Evolutionary conservation across 805 yeast genomes (phyloP).

Genomic region (Teunomyces atbi): DNA sequence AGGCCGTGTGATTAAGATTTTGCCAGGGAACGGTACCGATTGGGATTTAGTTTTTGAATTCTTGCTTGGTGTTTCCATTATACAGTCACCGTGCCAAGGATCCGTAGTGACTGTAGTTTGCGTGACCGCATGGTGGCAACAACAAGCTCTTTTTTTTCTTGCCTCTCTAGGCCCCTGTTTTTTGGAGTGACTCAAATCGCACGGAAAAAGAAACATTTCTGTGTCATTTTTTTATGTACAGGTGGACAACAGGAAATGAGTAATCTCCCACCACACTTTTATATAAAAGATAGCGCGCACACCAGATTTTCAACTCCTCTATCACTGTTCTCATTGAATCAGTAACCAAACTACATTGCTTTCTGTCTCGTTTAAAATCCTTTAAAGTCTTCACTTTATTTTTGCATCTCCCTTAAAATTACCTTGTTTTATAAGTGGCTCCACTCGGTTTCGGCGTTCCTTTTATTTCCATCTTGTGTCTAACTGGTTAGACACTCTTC

Average conservation of each 20-base stretch:
- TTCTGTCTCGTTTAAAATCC: background rate
- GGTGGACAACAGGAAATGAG: conserved; percentile 2
- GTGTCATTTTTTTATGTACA: background rate
- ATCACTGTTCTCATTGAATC: background rate
- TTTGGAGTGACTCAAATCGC: background rate
- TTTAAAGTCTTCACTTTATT: background rate
- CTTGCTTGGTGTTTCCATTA: background rate
- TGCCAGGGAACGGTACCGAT: no score
- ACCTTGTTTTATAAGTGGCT: conserved; percentile 1
- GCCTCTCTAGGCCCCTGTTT: no score
- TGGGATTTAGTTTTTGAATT: no score
- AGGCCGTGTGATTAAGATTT: background rate
- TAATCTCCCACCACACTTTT: conserved; percentile 2
- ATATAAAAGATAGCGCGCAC: conserved; percentile 2
- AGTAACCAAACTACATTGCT: background rate
- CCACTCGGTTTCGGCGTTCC: conserved; percentile 2
- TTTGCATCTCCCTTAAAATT: background rate
- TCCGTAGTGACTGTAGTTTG: background rate
- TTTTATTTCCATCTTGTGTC: conserved; percentile 1
- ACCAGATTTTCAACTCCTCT: background rate
- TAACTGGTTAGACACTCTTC: conserved; percentile 1
- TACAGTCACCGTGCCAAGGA: background rate
- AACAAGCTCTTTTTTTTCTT: background rate
- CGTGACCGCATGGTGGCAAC: background rate
- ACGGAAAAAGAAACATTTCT: background rate